Conservation (phyloP, 441 rosid genomes). For the Gossypium trilobum region DNA sequence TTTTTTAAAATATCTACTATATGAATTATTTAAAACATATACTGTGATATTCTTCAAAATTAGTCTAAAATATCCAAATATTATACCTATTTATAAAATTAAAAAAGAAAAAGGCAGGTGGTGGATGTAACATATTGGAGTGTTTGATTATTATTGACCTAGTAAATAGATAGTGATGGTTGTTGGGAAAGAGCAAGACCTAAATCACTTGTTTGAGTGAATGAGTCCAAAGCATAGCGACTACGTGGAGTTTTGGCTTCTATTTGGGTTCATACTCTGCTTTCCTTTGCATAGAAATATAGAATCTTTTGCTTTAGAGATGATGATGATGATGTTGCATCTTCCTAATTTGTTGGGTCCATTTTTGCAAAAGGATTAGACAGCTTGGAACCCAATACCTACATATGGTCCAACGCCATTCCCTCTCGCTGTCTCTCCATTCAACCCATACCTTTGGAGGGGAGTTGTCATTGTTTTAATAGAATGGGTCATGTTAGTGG, state of each 20-base stretch:
- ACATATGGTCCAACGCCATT: not conserved
- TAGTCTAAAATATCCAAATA: too few relatives aligned
- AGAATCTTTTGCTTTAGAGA: not conserved
- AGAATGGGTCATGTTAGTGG: not conserved
- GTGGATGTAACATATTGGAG: too few relatives aligned
- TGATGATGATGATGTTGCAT: not conserved
- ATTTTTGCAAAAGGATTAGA: not conserved
- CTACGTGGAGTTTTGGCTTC: not conserved
- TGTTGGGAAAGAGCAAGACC: not conserved
- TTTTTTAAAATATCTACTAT: too few relatives aligned
- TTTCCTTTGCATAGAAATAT: not conserved
- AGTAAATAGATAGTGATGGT: not conserved
- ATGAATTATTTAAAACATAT: too few relatives aligned
- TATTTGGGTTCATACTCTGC: not conserved
- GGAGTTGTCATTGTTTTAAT: not conserved
- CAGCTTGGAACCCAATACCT: not conserved
- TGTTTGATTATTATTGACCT: not conserved
- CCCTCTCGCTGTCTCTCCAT: not conserved
- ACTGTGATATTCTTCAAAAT: too few relatives aligned
- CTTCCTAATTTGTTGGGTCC: constrained; percentile 5
- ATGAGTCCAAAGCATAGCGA: not conserved
- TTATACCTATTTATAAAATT: too few relatives aligned
- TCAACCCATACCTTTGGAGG: not conserved
- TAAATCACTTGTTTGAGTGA: not conserved
- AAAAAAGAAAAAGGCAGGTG: too few relatives aligned